Conservation (phyloP, 805 yeast species). For the Wickerhamomyces ciferrii region DNA sequence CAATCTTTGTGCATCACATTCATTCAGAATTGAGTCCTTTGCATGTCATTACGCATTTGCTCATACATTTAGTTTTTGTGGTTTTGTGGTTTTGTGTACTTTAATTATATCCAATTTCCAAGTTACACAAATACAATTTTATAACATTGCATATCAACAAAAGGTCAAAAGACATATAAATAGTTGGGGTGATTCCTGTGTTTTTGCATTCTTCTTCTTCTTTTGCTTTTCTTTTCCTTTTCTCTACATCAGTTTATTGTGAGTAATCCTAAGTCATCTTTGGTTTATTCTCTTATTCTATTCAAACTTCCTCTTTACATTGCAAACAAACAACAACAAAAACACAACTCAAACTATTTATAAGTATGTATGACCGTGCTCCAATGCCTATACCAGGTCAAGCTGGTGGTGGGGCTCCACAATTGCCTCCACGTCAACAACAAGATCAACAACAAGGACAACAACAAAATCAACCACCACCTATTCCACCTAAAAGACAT, state of each 20-base stretch:
- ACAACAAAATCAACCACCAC: not conserved
- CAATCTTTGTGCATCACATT: too few species aligned
- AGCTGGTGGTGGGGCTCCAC: not conserved
- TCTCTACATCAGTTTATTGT: not conserved
- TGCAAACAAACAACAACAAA: constrained; percentile 8
- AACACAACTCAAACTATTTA: constrained; percentile 2
- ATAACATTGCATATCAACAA: not conserved
- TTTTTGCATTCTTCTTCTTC: not conserved
- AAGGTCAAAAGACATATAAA: not conserved
- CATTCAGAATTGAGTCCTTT: too few species aligned
- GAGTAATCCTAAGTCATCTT: not conserved
- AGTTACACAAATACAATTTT: not conserved
- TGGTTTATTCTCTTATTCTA: not conserved
- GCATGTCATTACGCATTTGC: not conserved
- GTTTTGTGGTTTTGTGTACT: not conserved
- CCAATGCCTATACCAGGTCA: constrained; percentile 23
- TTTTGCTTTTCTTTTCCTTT: not conserved
- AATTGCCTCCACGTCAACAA: not conserved
- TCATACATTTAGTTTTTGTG: too few species aligned
- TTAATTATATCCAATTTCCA: not conserved
- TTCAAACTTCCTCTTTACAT: not conserved
- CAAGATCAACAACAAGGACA: constrained; percentile 2
- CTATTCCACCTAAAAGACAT: constrained; percentile 1
- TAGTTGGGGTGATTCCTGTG: not conserved
- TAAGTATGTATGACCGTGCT: constrained; percentile 23